Base-by-base conservation (phyloP, 2,329 filamentous ascomycete genomes). In the Colletotrichum filicis region DNA sequence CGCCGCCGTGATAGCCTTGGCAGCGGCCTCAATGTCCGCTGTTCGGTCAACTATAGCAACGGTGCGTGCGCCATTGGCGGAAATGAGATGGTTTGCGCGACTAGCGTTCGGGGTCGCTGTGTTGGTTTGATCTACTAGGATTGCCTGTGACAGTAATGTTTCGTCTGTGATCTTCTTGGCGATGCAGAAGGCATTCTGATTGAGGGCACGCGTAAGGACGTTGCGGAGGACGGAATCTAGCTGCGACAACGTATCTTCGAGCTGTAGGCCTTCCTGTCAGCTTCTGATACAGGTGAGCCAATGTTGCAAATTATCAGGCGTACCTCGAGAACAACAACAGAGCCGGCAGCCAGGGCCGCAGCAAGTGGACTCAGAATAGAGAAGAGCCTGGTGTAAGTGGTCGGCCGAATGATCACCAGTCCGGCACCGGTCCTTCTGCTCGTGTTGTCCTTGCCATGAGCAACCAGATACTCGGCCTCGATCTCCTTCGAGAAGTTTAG, bases 31-130 rank as follows among this genome's bases (percentile, higher is more conserved):
- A 1, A 92, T 74, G 74, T 92, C 83, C 12, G 89, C 89, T 2
- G 87, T 89, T 24, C 91, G 85, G 77, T 93, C 91, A 1, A 93
- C 89, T 0, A 93, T 78, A 0, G 90, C 90, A 5, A 92, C 79
- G 2, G 83, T 82, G 14, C 82, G 82, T 11, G 42, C 53, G 28
- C 55, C 46, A 46, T 63, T 63, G 28, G 66, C 58, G 6, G 74
- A 74, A 79, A 78, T 62, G 5, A 76, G n/a, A 28, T 76, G 49
- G 5, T 66, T 63, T 12, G 46, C 37, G 28, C 70, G 75, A 5
- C 32, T 63, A 11, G 55, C 46, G 12, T 55, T 46, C 19, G 49
- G 14, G 2, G 66, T 30, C 3, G 59, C 46, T 26, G 11, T 28
- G 11, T 56, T 68, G 12, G 66, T 71, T 30, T 73, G 71, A 37